Evolutionary conservation across 345 rosid species (phyloP).

Genomic region (Sonneratia alba): DNA sequence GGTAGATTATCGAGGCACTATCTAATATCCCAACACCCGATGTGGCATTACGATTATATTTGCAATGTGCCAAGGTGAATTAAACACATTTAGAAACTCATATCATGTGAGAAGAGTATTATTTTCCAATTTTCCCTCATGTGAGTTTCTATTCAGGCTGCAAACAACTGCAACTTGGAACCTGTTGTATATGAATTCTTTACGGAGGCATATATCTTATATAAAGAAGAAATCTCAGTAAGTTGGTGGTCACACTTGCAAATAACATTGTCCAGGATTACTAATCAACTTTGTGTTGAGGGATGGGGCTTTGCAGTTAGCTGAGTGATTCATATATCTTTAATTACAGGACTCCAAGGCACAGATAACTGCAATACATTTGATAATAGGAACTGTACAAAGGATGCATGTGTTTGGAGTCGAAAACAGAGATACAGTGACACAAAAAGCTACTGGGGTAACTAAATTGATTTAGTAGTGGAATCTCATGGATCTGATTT

Average conservation of each 20-base stretch:
- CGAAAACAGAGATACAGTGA: slow-evolving; percentile 93
- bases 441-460: slow-evolving; percentile 98
- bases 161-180: slow-evolving; percentile 85
- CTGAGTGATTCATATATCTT: slow-evolving; percentile 7
- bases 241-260: slow-evolving; percentile 20
- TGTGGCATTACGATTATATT: slow-evolving; percentile 68
- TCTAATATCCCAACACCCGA: slow-evolving; percentile 78
- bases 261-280: neutral
- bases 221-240: slow-evolving; percentile 95
- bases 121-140: slow-evolving; percentile 5
- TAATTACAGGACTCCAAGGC: slow-evolving; percentile 77
- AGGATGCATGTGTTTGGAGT: slow-evolving; percentile 98
- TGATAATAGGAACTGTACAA: slow-evolving; percentile 91
- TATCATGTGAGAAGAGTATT: slow-evolving; percentile 2
- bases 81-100: neutral
- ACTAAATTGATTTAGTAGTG: slow-evolving; percentile 8
- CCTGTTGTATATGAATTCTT: slow-evolving; percentile 97
- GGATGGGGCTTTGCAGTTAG: neutral
- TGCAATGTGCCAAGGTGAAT: slow-evolving; percentile 96
- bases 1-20: slow-evolving; percentile 75
- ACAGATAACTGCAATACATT: slow-evolving; percentile 84
- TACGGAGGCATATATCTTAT: slow-evolving; percentile 85
- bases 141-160: slow-evolving; percentile 53
- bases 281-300: neutral
- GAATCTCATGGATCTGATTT: slow-evolving; percentile 2